Evolutionary conservation across 2,329 filamentous ascomycete genomes (phyloP), one percentile per base, ranked within the genome.

Genomic region (Capronia coronata): DNA sequence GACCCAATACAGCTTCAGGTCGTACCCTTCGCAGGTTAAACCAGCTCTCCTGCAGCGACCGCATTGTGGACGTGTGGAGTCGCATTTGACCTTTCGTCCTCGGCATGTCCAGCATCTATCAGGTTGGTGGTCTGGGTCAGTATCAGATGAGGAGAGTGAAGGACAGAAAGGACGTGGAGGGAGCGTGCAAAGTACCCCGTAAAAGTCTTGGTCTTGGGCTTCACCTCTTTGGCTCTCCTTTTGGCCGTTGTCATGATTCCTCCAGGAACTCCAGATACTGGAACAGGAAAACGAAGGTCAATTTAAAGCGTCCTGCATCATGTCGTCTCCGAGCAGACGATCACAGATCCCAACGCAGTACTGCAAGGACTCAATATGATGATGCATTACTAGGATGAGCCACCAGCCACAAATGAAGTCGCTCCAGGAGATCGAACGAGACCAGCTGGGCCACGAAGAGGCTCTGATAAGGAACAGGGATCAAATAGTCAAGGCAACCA

Each of bases 51-150:
- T 11, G 32, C 51, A 53, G 11, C 51, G 51, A 22, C 13, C 7
- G 21, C 51, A 53, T 38, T 25, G 16, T 13, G 51, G 51, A 10
- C 51, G 41, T 19, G 22, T 39, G 13, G 51, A 37, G 40, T 53
- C 51, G 37, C 51, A 53, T 38, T 53, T 53, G 34, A 53, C 51
- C 42, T 53, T 49, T 22, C 51, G 41, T 21, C 22, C 35, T 43
- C 51, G 46, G 25, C 51, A 53, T 11, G 51, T 53, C 51, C 51
- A 53, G 41, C 51, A 53, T 30, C 51, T 53, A 18, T 5, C 22
- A 37, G 14, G 21, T n/a, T 16, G 3, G 8, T 14, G 16, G 23
- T 10, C 25, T 21, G 18, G n/a, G 37, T 39, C 14, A 29, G 38
- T 22, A n/a, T 21, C 19, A 32, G 19, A 32, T n/a, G 7, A 7